These are phyloP conservation scores for Withania somnifera DNA, from an alignment of 305 asterid species.

Conservation along the genomic window DNA sequence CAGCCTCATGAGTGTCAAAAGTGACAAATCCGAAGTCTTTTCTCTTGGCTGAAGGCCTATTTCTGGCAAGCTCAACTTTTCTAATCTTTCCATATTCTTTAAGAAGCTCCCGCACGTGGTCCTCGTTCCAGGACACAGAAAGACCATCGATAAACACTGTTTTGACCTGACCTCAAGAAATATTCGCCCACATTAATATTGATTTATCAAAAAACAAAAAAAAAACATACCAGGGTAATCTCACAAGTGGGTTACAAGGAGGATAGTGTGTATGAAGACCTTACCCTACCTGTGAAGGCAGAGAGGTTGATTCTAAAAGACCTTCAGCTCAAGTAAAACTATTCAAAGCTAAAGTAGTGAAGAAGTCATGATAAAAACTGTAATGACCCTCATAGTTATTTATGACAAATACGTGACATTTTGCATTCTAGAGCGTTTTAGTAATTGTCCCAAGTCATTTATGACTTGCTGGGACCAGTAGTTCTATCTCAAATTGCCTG, in stretches of 20 bases:
- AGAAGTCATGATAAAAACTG: background rate
- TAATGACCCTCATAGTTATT: no score
- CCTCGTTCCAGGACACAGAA: conserved; percentile 93
- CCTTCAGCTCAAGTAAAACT: background rate
- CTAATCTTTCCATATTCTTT: conserved; percentile 67
- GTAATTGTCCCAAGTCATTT: no score
- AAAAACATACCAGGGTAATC: background rate
- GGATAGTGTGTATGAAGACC: background rate
- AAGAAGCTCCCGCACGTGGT: conserved; percentile 54
- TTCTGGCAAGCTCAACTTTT: conserved; percentile 93
- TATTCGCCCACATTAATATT: background rate
- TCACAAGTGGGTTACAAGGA: background rate
- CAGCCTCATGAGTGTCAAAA: conserved; percentile 83
- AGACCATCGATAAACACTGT: conserved; percentile 97
- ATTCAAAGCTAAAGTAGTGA: background rate
- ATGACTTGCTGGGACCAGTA: no score
- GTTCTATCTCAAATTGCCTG: no score
- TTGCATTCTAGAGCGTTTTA: no score
- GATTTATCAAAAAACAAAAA: background rate
- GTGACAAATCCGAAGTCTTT: conserved; percentile 96
- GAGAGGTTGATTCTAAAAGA: background rate
- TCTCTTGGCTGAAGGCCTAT: conserved; percentile 98
- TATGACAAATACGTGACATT: no score
- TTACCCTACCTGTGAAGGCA: background rate
- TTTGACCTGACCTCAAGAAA: conserved; percentile 55